phyloP scores from a whole-genome alignment of 148 eudicot species.

The Cornus controversa region DNA sequence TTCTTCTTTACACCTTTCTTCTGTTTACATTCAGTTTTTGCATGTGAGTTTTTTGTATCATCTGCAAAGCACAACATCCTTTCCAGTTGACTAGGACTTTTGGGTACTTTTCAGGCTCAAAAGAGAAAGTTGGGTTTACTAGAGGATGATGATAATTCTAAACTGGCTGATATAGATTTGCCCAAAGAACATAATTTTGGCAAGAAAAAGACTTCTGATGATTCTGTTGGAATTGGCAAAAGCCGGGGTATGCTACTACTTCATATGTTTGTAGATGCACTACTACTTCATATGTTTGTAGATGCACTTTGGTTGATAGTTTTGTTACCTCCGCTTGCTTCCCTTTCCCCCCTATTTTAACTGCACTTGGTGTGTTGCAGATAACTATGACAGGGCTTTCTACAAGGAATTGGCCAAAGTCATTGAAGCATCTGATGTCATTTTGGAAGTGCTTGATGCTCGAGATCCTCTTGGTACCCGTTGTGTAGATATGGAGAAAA shows the following conservation, averaged over 20 bases:
- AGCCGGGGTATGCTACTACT: conserved; percentile 44
- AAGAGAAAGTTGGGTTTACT: conserved; percentile 76
- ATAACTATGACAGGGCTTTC: conserved; percentile 78
- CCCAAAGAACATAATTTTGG: no score
- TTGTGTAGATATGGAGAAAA: conserved; percentile 84
- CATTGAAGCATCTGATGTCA: conserved; percentile 91
- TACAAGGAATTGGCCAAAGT: conserved; percentile 97
- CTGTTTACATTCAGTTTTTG: no score
- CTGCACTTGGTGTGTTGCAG: conserved; percentile 31
- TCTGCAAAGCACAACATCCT: not conserved
- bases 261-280: no score
- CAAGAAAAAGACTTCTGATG: conserved; percentile 25
- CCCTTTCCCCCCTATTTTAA: conserved; percentile 1
- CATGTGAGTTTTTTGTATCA: not conserved
- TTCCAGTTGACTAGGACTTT: not conserved
- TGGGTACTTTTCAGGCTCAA: conserved; percentile 45
- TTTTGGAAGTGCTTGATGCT: conserved; percentile 96
- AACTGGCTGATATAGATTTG: conserved; percentile 26
- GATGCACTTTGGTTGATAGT: not conserved
- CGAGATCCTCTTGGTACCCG: conserved; percentile 97
- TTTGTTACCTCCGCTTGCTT: not conserved
- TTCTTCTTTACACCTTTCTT: no score
- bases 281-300: not conserved
- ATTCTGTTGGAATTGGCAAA: conserved; percentile 29
- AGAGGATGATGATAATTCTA: conserved; percentile 47